Percentiles rank a stretch among this genome's conserved stretches.
Conservation (phyloP, 805 yeast species). For the Kuraishia floccosa region DNA sequence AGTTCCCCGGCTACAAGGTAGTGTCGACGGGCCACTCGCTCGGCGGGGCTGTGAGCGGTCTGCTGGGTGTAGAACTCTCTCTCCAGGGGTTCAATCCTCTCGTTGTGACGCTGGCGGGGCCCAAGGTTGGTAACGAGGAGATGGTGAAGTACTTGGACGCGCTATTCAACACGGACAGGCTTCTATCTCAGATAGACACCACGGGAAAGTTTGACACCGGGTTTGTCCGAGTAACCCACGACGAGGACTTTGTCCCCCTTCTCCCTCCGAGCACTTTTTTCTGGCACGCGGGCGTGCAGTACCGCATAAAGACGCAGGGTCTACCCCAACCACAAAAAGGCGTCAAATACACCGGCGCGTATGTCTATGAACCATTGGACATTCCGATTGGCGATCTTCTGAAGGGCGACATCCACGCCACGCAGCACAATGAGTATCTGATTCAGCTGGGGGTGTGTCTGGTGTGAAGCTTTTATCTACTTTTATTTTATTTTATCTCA, state of each 20-base stretch:
- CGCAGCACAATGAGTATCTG: too few relatives aligned
- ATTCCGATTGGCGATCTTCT: too few relatives aligned
- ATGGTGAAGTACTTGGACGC: slow-evolving; percentile 42
- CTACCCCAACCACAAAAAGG: slow-evolving; percentile 20
- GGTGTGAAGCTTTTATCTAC: too few relatives aligned
- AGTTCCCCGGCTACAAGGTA: slow-evolving; percentile 35
- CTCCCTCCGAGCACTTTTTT: slow-evolving; percentile 40
- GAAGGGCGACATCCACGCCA: too few relatives aligned
- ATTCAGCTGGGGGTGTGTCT: too few relatives aligned
- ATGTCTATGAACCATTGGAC: slow-evolving; percentile 1
- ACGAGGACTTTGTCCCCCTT: slow-evolving; percentile 46
- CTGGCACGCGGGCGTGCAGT: slow-evolving; percentile 39
- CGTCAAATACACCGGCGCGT: neutral
- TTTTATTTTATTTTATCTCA: too few relatives aligned
- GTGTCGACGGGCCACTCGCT: slow-evolving; percentile 64
- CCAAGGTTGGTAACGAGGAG: slow-evolving; percentile 46
- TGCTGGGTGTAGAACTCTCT: slow-evolving; percentile 52
- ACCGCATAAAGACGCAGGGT: slow-evolving; percentile 24
- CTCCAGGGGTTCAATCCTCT: slow-evolving; percentile 41
- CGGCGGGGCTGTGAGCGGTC: slow-evolving; percentile 60
- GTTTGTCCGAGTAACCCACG: slow-evolving; percentile 44
- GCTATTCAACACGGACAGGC: slow-evolving; percentile 26
- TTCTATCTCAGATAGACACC: slow-evolving; percentile 14
- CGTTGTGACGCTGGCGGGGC: slow-evolving; percentile 51
- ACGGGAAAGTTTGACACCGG: slow-evolving; percentile 20